Base-by-base conservation (phyloP, 2,329 filamentous ascomycete species). In the Metarhizium humberi region DNA sequence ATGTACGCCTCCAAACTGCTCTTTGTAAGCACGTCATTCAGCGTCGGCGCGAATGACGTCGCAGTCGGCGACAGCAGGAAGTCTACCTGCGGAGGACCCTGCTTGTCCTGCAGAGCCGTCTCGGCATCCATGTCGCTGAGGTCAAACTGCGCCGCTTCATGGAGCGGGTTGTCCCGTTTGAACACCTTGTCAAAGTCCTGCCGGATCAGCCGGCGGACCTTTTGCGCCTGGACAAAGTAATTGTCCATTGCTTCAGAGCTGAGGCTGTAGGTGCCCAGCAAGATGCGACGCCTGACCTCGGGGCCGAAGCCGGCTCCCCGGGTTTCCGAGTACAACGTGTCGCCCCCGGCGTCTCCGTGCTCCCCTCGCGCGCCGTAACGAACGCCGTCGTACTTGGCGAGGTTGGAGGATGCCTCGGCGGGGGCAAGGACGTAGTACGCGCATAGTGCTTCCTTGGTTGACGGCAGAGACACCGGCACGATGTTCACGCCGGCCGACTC, bases 311-410 rank as follows among this genome's bases (percentile, higher is more conserved):
- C 85, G 38, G 76, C 70, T 14, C 85, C 87, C 55, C 94, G 82
- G 0, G 88, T 90, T 45, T 79, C 76, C 0, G 91, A 84, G 69
- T 94, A 97, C 2, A 95, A 75, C 0, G 84, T 79, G n/a, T 80
- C 78, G 8, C 78, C 78, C 11, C 74, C 76, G 6, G 78, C 82
- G 57, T 85, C 77, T 50, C 76, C 78, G 10, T 72, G 69, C 2
- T 69, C 65, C 5, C 73, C 73, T 34, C 84, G 79, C 20, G 76
- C 77, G 1, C 94, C 94, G 70, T 95, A 99, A 11, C 94, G 87
- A n/a, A 97, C 84, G 20, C 94, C 94, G 64, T 99, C 95, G 69
- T 96, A 99, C 69, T 95, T 96, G 56, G 94, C 90, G 2, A 99
- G 81, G 64, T 99, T 99, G 16, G 92, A 97, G 1, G 90, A 90